phyloP scores from a whole-genome alignment of 768 basidiomycete genomes.

The Russula olivacea region DNA sequence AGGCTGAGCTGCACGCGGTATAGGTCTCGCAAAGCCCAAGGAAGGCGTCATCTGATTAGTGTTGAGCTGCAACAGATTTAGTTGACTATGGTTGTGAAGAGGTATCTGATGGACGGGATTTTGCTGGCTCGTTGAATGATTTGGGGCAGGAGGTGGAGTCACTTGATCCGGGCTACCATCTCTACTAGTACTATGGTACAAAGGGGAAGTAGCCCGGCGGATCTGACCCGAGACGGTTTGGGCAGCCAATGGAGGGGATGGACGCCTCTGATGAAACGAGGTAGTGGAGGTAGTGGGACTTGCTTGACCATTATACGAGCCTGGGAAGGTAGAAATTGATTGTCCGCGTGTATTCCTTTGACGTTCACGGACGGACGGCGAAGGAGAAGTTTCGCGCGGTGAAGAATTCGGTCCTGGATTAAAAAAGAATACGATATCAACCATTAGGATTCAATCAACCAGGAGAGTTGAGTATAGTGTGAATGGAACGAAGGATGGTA shows the following conservation, averaged over 20 bases:
- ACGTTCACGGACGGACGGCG: conserved; percentile 24
- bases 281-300: conserved; percentile 24
- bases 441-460: background rate
- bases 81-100: conserved; percentile 15
- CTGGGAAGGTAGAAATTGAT: conserved; percentile 20
- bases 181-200: conserved; percentile 20
- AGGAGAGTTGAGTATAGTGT: background rate
- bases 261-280: conserved; percentile 23
- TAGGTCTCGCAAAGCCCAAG: conserved; percentile 18
- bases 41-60: conserved; percentile 18
- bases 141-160: conserved; percentile 15
- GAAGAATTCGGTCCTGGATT: conserved; percentile 20
- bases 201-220: conserved; percentile 24
- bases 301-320: conserved; percentile 18
- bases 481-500: background rate
- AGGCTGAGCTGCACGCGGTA: conserved; percentile 13
- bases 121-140: conserved; percentile 18
- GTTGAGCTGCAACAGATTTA: conserved; percentile 16
- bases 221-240: conserved; percentile 22
- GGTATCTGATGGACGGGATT: conserved; percentile 6
- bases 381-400: conserved; percentile 24
- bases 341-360: conserved; percentile 21
- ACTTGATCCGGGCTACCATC: conserved; percentile 21
- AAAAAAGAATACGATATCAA: background rate
- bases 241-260: conserved; percentile 22